A percentile compares a stretch with the other conserved stretches of the same genome.
Evolutionary conservation across 2,329 filamentous ascomycete genomes (phyloP).

Genomic region (Fusarium albosuccineum): DNA sequence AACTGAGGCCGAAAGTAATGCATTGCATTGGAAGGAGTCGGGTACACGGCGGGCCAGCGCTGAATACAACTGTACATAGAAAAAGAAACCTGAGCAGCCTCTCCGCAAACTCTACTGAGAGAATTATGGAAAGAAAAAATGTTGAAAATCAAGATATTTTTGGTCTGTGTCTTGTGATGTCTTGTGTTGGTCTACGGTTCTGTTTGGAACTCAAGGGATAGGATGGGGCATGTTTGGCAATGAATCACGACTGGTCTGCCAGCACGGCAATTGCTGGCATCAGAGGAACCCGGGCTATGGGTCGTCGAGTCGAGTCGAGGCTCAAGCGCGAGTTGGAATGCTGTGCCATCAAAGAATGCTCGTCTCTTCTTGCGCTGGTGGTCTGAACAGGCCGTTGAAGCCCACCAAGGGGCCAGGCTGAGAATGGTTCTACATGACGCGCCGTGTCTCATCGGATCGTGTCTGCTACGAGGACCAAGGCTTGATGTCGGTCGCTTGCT

Average conservation of each 20-base stretch:
- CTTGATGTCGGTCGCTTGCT: too few species aligned
- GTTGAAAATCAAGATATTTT: slow-evolving; percentile 22
- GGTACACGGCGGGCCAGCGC: slow-evolving; percentile 44
- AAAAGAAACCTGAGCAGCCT: slow-evolving; percentile 41
- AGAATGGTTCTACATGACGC: slow-evolving; percentile 1
- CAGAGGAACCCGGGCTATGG: slow-evolving; percentile 3
- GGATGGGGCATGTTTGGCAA: background rate
- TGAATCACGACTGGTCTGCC: slow-evolving; percentile 9
- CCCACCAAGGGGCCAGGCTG: background rate
- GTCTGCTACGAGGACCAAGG: too few species aligned
- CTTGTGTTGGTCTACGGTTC: background rate
- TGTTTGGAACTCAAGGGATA: slow-evolving; percentile 23
- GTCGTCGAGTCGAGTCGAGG: background rate
- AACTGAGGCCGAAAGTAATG: slow-evolving; percentile 42
- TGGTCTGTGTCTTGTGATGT: background rate
- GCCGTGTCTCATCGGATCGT: background rate
- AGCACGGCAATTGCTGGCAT: slow-evolving; percentile 8
- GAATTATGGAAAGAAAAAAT: slow-evolving; percentile 32
- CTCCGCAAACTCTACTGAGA: slow-evolving; percentile 19
- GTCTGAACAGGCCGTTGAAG: too few species aligned
- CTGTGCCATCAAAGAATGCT: background rate
- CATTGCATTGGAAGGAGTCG: slow-evolving; percentile 49
- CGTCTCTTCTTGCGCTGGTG: background rate
- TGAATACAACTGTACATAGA: slow-evolving; percentile 47
- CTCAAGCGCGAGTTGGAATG: background rate